Evolutionary conservation across 2,329 filamentous ascomycete genomes (phyloP), one percentile per base, ranked within the genome.

Genomic region (Fusarium cyanostomum): DNA sequence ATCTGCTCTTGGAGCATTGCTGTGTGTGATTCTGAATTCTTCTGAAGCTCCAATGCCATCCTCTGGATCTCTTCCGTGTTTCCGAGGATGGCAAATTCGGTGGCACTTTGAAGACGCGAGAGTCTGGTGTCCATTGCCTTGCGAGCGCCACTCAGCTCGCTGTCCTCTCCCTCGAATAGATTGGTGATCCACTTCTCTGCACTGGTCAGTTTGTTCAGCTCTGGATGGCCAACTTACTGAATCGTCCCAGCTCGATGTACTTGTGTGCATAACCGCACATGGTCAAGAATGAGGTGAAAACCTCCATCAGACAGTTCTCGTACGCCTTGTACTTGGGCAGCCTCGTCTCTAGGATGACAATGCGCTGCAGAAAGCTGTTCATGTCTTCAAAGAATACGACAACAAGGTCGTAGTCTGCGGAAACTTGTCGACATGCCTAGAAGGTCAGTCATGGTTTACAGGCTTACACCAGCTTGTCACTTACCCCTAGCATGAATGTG

Each of bases 331-430:
- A 45, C 21, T 65, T 57, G 1, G 74, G 73, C 13, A 75, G 52
- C 18, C 73, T 62, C 1, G 64, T 66, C 65, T 78, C 72, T 0
- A 78, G 54, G 13, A 78, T 71, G 4, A 73, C 70, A 4, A 77
- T 68, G 7, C 75, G 72, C 49, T 74, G 68, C 12, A 78, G 66
- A 35, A 79, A 77, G 9, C 72, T 73, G 49, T 73, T 73, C 65
- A 77, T 76, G 13, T 74, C 70, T 8, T 74, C 72, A 43, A 79
- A 79, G 52, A 79, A 79, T 8, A 68, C 68, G 15, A 73, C 66
- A 4, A 79, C 71, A 7, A 74, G 62, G 34, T 79, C 75, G 39
- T 77, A 79, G 39, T 79, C 76, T 2, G 73, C 75, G 3, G 70
- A 73, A 0, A 76, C 74, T 15, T 68, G 59, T 12, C 66, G 62